A percentile compares a stretch with the other conserved stretches of the same genome.
These are phyloP conservation scores for Margaritispora aquatica DNA, from an alignment of 495 filamentous ascomycete genomes.

Conservation along the genomic window DNA sequence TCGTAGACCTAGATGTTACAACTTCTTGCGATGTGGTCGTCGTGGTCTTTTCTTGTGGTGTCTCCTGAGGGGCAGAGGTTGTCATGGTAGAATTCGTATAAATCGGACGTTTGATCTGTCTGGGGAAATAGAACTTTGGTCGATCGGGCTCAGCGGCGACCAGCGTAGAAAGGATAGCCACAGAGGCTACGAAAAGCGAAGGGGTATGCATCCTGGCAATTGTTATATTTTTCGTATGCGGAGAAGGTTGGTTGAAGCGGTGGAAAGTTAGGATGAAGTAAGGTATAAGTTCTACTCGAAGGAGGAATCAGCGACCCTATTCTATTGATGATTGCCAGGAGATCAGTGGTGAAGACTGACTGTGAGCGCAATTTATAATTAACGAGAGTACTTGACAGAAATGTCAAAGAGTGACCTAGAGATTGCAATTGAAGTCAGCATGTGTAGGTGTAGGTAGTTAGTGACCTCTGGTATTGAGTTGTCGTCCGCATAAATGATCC, in stretches of 20 bases:
- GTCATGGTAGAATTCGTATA: slow-evolving; percentile 40
- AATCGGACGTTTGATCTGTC: slow-evolving; percentile 51
- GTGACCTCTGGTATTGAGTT: neutral
- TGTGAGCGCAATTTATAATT: slow-evolving; percentile 41
- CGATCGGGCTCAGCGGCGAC: slow-evolving; percentile 36
- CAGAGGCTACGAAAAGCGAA: slow-evolving; percentile 42
- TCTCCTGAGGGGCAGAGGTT: slow-evolving; percentile 18
- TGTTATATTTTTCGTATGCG: slow-evolving; percentile 17
- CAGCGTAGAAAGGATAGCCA: slow-evolving; percentile 45
- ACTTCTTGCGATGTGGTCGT: slow-evolving; percentile 11
- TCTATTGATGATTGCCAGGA: slow-evolving; percentile 4
- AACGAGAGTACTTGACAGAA: slow-evolving; percentile 63
- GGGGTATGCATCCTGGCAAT: slow-evolving; percentile 32
- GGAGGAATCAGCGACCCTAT: slow-evolving; percentile 26
- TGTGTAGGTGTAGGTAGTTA: slow-evolving; percentile 23
- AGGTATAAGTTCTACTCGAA: slow-evolving; percentile 18
- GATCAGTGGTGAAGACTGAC: slow-evolving; percentile 24
- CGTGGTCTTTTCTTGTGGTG: slow-evolving; percentile 3
- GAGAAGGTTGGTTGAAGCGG: slow-evolving; percentile 15
- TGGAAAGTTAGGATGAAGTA: slow-evolving; percentile 10
- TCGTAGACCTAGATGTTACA: slow-evolving; percentile 6
- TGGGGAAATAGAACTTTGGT: slow-evolving; percentile 54
- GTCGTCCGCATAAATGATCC: slow-evolving; percentile 29
- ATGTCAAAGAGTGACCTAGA: slow-evolving; percentile 50
- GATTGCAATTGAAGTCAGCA: slow-evolving; percentile 25